Evolutionary conservation across 1,284 basidiomycete genomes (phyloP), one percentile per base, ranked within the genome.

Genomic region (Phylloporus sp.): DNA sequence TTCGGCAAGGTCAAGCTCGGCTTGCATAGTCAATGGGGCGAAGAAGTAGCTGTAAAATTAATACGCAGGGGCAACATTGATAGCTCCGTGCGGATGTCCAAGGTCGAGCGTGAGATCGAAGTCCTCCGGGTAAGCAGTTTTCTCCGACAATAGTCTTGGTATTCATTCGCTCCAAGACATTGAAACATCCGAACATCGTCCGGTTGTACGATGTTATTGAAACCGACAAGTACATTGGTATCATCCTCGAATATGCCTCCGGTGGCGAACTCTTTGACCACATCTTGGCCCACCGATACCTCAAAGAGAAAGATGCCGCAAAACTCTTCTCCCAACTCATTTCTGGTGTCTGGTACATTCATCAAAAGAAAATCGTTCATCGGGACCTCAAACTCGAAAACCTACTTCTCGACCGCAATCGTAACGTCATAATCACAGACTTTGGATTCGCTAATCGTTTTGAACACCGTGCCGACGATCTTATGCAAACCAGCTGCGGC

Each of bases 1-100:
- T 99, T 99, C 76, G 98, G 97, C 62, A 99, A 99, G 77, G 97
- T 99, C 80, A 99, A 99, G 78, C 88, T 99, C 31, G 98, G 98
- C 13, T 85, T 99, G 53, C 97, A 99, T 77, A 85, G 84, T 68
- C 91, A 94, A 68, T 98, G 93, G 89, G 97, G 96, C 32, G 96
- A 98, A 77, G 97, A 99, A 77, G 96, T 98, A n/a, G 98, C 98
- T 20, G 96, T 99, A 76, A 99, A 99, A 82, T 85, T 99, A 68
- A 98, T 99, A 74, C 89, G 96, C 65, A 83, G 96, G 55, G 95
- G 96, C 39, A 98, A 93, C 77, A 90, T 99, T 64, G 96, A 98
- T 70, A 91, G 88, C 60, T 85, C 90, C 39, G 86, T 93, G 26
- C 86, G 95, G 61, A 94, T 98, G 86, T 91, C 90, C 71, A 99